These are phyloP conservation scores for Pseudogymnoascus sp. DNA, from an alignment of 2,329 filamentous ascomycete species.

Conservation along the genomic window DNA sequence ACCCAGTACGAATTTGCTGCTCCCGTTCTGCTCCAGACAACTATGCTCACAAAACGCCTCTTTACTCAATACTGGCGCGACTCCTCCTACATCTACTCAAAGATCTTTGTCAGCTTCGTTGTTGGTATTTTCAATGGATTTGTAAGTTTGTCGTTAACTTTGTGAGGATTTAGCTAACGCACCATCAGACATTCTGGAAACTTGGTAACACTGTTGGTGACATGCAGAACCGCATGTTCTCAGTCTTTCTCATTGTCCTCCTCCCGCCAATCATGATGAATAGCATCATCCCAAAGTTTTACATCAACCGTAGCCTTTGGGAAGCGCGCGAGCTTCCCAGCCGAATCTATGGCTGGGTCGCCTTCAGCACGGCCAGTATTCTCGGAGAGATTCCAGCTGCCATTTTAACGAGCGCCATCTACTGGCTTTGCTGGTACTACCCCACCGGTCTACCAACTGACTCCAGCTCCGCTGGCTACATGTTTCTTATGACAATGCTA, in stretches of 20 bases:
- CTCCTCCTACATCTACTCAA: conserved; percentile 43
- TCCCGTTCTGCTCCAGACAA: conserved; percentile 55
- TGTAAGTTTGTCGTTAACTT: conserved; percentile 24
- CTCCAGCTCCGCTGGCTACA: conserved; percentile 38
- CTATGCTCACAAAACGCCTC: conserved; percentile 56
- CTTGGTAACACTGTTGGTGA: conserved; percentile 44
- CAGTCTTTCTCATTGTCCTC: conserved; percentile 57
- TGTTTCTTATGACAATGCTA: conserved; percentile 47
- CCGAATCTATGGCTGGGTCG: conserved; percentile 55
- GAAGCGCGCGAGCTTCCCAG: conserved; percentile 53
- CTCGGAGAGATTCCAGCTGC: conserved; percentile 41
- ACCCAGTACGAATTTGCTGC: conserved; percentile 66
- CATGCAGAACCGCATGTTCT: conserved; percentile 49
- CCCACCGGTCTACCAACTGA: conserved; percentile 38
- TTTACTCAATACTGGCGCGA: conserved; percentile 57
- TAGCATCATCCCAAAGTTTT: conserved; percentile 52
- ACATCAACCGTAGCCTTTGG: conserved; percentile 49
- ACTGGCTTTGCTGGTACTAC: conserved; percentile 51
- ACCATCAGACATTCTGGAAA: conserved; percentile 50
- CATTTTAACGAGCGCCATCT: conserved; percentile 36
- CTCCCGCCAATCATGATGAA: conserved; percentile 51
- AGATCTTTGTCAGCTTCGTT: conserved; percentile 44
- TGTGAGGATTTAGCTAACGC: conserved; percentile 22
- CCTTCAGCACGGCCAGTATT: conserved; percentile 47
- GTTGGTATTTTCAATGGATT: conserved; percentile 52